Base-by-base conservation (phyloP, 805 yeast species). In the Wickerhamomyces bisporus region DNA sequence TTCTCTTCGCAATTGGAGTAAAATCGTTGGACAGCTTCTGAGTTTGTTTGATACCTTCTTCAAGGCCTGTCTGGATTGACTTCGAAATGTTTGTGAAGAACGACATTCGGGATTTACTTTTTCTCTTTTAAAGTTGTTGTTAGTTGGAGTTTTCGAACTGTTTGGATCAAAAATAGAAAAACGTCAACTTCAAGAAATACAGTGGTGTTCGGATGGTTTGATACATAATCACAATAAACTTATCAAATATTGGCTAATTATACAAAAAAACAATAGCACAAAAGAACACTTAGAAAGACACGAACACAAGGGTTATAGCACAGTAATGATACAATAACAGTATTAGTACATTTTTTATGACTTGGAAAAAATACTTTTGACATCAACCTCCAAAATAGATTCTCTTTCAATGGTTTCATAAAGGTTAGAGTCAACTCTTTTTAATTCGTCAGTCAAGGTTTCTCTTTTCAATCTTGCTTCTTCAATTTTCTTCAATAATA, bases 1-100 rank as follows among this genome's bases (percentile, higher is more conserved):
- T 79, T 55, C 82, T 70, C 52, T 74, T 66, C 29, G 83, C 67
- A 44, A 77, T 68, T 33, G 85, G 82, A 41, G 71, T 65, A 52
- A 75, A 58, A 45, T 64, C 73, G 43, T 62, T 73, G 15, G 63
- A 53, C 32, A 61, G 48, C 37, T 59, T 61, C 38, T 56, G 61
- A 3, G 70, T 71, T 24, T 70, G 64, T 41, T 67, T 68, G 25
- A 34, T 63, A 18, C 52, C 54, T 32, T 45, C 58, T 12, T 48
- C 50, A n/a, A 54, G 30, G 3, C 53, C 47, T 5, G 48, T 25
- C 38, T 52, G 58, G 9, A 55, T 39, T 6, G 41, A 26, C 35
- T 53, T 51, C 21, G 53, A 44, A 29, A 55, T 37, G 38, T 43
- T 55, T 35, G 43, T 42, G 47, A 55, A 54, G 42, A 55, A 55